Percentiles rank a stretch among this genome's conserved stretches.
phyloP scores from a whole-genome alignment of 2,329 filamentous ascomycete genomes.

The Grosmannia penicillata region DNA sequence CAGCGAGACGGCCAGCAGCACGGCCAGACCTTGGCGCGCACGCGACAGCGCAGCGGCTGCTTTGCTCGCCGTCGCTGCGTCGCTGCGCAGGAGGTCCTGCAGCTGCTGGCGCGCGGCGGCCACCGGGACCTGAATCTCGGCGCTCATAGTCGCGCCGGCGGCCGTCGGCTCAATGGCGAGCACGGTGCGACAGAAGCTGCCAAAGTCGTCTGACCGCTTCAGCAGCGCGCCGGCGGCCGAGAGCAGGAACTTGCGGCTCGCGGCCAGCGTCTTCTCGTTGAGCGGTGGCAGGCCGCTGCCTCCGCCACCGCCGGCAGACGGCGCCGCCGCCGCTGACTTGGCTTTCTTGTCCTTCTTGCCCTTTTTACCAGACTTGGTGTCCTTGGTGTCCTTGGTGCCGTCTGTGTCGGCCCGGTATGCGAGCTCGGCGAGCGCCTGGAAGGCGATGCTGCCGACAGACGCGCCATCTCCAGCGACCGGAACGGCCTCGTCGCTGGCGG shows the following conservation, averaged over 20 bases:
- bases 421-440: conserved; percentile 38
- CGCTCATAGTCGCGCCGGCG: conserved; percentile 37
- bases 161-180: conserved; percentile 36
- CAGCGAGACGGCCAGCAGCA: conserved; percentile 72
- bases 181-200: conserved; percentile 37
- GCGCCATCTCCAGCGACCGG: conserved; percentile 14
- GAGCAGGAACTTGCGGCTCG: conserved; percentile 40
- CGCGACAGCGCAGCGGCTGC: conserved; percentile 18
- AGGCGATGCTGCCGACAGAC: conserved; percentile 25
- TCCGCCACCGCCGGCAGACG: no score
- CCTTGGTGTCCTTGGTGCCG: no score
- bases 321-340: no score
- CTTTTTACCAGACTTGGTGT: no score
- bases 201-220: conserved; percentile 35
- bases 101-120: conserved; percentile 34
- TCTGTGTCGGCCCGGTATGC: conserved; percentile 31
- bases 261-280: conserved; percentile 37
- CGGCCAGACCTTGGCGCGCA: conserved; percentile 50
- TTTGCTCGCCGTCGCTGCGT: conserved; percentile 28
- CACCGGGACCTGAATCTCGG: conserved; percentile 36
- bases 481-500: conserved; percentile 13
- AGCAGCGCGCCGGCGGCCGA: conserved; percentile 44
- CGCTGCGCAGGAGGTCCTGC: conserved; percentile 29
- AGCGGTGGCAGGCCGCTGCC: conserved; percentile 21
- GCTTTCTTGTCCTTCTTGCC: no score